A percentile compares a stretch with the other conserved stretches of the same genome.
phyloP scores from a whole-genome alignment of 768 basidiomycete species.

The Tephrocybe sp. region DNA sequence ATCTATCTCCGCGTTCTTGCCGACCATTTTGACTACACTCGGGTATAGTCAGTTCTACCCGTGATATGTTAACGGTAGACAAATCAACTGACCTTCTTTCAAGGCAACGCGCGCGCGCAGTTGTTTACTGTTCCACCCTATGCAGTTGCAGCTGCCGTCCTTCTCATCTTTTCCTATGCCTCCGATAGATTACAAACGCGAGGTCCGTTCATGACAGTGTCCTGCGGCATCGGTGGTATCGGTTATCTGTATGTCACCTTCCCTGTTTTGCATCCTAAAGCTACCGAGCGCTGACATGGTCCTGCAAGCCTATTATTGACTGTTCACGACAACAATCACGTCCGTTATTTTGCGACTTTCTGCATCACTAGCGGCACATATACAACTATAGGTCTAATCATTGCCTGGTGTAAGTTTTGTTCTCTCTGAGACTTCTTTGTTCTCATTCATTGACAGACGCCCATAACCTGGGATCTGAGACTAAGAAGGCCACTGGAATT shows the following conservation, averaged over 20 bases:
- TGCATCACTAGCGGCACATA: constrained; percentile 79
- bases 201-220: constrained; percentile 44
- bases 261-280: not conserved
- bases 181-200: constrained; percentile 71
- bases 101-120: constrained; percentile 68
- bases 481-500: constrained; percentile 74
- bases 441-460: constrained; percentile 40
- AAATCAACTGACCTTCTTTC: constrained; percentile 9
- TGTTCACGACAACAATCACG: constrained; percentile 53
- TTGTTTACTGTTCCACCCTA: constrained; percentile 83
- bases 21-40: constrained; percentile 76
- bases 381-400: constrained; percentile 69
- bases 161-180: constrained; percentile 54
- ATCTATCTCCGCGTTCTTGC: constrained; percentile 82
- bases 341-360: constrained; percentile 77
- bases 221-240: constrained; percentile 47
- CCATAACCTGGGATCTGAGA: constrained; percentile 78
- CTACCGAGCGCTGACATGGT: not conserved
- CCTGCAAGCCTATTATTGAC: constrained; percentile 51
- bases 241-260: constrained; percentile 58
- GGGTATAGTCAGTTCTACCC: constrained; percentile 56
- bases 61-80: not conserved
- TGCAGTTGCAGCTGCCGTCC: constrained; percentile 65
- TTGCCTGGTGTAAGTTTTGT: constrained; percentile 72
- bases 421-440: constrained; percentile 8